Evolutionary conservation across 352 stramenopile species (phyloP), one percentile per base, ranked within the genome.

Genomic region (Globisporangium cederbergense): DNA sequence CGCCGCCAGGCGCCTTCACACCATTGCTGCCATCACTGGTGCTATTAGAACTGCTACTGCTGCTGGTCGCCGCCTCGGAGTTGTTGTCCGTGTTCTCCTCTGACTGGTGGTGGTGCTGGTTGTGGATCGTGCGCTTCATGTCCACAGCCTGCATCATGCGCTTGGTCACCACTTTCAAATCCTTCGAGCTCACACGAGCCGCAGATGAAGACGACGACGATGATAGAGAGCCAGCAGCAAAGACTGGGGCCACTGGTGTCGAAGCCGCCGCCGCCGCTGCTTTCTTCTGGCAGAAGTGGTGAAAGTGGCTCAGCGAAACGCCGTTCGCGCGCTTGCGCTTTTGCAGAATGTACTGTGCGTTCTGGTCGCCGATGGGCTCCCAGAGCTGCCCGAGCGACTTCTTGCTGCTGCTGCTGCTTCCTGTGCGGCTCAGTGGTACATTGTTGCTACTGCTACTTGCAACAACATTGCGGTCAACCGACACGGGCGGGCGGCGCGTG

Each of bases 341-440:
- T 51, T 75, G 38, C 47, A 92, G 64, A 40, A 78, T 71, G 56
- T 79, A 92, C 49, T 92, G 76, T 16, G 81, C 79, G 63, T 92
- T 92, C 72, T 90, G 83, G 65, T 78, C 79, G 34, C 83, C 81
- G 34, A 92, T 79, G 25, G 83, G 81, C 64, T 90, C 80, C 83
- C 83, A 92, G 9, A 86, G 64, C 49, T 91, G 78, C 0, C 78
- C 78, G 18, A 86, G 70, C 25, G 74, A 73, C 22, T 72, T 77
- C 16, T 84, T 84, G 61, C 40, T 64, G 32, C 20, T 62, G 25
- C 28, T 49, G 36, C 10, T 68, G 34, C 18, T 63, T 25, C 53
- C 30, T 25, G 45, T 59, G 36, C 34, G 58, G 16, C 53, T 34
- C 20, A 38, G 7, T 20, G 22, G n/a, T 11, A 36, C 28, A 25